Conservation (phyloP, 2,329 filamentous ascomycete genomes). For the Calonectria hawksworthii region DNA sequence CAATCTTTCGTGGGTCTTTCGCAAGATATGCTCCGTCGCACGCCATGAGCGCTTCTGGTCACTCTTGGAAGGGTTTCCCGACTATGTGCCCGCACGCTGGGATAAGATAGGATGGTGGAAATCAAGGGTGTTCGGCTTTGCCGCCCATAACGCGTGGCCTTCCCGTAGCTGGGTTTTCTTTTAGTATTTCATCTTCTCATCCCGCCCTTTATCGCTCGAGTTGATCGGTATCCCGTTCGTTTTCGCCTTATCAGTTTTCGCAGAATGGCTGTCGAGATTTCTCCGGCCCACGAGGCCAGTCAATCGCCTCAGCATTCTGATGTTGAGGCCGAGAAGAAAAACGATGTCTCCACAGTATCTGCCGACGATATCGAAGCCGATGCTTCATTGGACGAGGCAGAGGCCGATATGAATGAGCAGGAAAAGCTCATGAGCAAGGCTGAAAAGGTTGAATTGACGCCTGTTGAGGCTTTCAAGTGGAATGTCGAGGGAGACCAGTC, state of each 20-base stretch:
- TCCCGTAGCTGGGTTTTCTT: not conserved
- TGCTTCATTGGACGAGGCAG: slow-evolving; percentile 2
- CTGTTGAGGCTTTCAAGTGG: slow-evolving; percentile 26
- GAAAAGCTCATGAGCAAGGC: slow-evolving; percentile 14
- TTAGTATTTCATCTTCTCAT: not conserved
- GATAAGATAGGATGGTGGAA: slow-evolving; percentile 5
- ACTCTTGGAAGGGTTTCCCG: not conserved
- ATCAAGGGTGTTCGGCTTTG: not conserved
- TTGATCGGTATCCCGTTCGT: not conserved
- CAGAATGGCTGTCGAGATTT: slow-evolving; percentile 19
- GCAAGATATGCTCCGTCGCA: slow-evolving; percentile 20
- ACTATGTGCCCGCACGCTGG: not conserved
- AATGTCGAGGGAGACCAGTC: slow-evolving; percentile 25
- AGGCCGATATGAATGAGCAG: not conserved
- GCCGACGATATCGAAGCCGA: slow-evolving; percentile 22
- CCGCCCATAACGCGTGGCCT: not conserved
- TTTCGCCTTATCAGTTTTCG: not conserved
- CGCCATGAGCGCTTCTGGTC: not conserved
- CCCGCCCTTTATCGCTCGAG: not conserved
- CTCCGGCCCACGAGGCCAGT: not conserved
- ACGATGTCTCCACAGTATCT: not conserved
- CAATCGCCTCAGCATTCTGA: not conserved
- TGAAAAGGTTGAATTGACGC: slow-evolving; percentile 21
- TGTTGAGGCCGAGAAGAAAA: not conserved
- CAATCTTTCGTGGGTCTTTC: slow-evolving; percentile 23